These are phyloP conservation scores for Talaromyces ruber DNA, from an alignment of 495 filamentous ascomycete genomes.

Conservation along the genomic window DNA sequence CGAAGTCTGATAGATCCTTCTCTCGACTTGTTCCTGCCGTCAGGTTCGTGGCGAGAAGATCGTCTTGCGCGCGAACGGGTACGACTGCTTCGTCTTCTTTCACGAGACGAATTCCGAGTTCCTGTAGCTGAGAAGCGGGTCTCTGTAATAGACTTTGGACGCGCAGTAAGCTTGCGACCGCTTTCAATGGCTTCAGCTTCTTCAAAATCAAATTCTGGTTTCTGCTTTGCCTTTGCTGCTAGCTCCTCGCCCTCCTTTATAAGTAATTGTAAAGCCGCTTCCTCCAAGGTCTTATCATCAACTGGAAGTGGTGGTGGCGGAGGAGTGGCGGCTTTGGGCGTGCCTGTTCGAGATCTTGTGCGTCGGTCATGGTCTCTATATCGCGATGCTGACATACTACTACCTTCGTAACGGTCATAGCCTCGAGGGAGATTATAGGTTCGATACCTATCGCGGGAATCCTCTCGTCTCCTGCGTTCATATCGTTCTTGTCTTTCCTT, in stretches of 20 bases:
- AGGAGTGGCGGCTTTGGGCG: slow-evolving; percentile 32
- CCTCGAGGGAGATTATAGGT: slow-evolving; percentile 24
- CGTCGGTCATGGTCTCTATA: slow-evolving; percentile 24
- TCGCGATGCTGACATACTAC: slow-evolving; percentile 14
- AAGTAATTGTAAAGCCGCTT: slow-evolving; percentile 45
- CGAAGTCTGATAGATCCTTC: slow-evolving; percentile 27
- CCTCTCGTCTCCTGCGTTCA: slow-evolving; percentile 36
- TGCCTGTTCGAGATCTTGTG: slow-evolving; percentile 26
- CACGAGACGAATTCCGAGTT: slow-evolving; percentile 11
- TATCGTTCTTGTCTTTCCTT: slow-evolving; percentile 46
- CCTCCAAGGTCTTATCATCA: slow-evolving; percentile 51
- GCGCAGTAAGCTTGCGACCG: slow-evolving; percentile 26
- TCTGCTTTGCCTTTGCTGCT: slow-evolving; percentile 49
- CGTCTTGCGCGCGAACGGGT: slow-evolving; percentile 15
- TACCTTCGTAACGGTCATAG: slow-evolving; percentile 16
- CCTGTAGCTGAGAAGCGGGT: slow-evolving; percentile 20
- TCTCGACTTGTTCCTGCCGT: slow-evolving; percentile 17
- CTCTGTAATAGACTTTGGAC: slow-evolving; percentile 19
- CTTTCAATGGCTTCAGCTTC: slow-evolving; percentile 41
- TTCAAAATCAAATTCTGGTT: slow-evolving; percentile 51
- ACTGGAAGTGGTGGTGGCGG: slow-evolving; percentile 28
- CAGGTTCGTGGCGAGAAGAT: slow-evolving; percentile 24
- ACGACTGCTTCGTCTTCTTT: slow-evolving; percentile 9
- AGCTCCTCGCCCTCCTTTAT: slow-evolving; percentile 53
- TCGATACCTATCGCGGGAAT: slow-evolving; percentile 27